These are phyloP conservation scores for Brassica incana DNA, from an alignment of 345 rosid genomes.

Conservation along the genomic window DNA sequence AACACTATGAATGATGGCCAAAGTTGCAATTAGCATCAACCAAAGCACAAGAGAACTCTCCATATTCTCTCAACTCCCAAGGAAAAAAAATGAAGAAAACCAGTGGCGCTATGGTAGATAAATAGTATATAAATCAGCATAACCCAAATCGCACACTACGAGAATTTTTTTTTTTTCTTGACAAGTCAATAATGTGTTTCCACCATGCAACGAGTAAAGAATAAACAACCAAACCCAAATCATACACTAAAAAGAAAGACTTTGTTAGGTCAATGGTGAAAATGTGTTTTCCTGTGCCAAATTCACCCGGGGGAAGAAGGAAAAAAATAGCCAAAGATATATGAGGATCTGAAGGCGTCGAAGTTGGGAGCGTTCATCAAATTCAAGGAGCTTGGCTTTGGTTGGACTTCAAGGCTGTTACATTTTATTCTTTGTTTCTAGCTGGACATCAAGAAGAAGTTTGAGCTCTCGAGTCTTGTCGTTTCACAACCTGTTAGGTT, in stretches of 20 bases:
- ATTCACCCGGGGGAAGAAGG: neutral
- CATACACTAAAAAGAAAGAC: neutral
- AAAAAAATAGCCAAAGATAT: too few species aligned
- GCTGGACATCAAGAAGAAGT: too few species aligned
- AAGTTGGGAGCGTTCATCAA: too few species aligned
- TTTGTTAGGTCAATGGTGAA: neutral
- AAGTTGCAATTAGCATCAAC: neutral
- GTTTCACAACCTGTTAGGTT: too few species aligned
- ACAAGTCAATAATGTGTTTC: neutral
- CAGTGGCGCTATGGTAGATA: neutral
- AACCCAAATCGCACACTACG: neutral
- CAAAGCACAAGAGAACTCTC: neutral
- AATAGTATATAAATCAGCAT: neutral
- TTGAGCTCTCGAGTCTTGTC: too few species aligned
- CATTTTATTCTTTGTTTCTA: too few species aligned
- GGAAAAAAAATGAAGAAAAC: neutral
- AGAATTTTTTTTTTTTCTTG: neutral
- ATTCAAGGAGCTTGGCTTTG: too few species aligned
- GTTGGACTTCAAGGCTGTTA: too few species aligned
- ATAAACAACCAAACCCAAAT: neutral
- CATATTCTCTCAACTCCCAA: neutral
- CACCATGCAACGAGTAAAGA: neutral
- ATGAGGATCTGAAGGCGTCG: too few species aligned
- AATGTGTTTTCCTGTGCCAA: neutral
- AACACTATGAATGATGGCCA: slow-evolving; percentile 12